Percentiles rank a stretch among this genome's conserved stretches.
These are phyloP conservation scores for Stentor roeselii DNA, from an alignment of 73 alveolate species.

Conservation along the genomic window DNA sequence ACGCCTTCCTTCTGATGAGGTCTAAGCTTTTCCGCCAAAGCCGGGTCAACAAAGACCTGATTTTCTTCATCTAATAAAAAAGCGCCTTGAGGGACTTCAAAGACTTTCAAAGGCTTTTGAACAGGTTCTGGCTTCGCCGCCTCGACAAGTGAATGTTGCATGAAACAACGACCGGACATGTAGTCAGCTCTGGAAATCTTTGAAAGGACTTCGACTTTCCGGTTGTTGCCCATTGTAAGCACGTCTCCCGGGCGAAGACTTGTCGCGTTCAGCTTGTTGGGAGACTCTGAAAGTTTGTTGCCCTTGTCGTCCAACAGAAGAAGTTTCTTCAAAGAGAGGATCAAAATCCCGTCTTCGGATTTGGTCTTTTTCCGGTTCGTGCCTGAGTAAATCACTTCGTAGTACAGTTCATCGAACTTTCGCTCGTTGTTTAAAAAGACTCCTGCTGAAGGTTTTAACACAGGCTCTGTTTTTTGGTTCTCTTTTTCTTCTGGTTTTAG, in stretches of 20 bases:
- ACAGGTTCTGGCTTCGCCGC: not conserved
- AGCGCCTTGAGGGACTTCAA: constrained; percentile 7
- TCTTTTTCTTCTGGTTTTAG: no score
- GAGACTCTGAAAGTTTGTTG: not conserved
- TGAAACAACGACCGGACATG: constrained; percentile 1
- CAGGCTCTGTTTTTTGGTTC: no score
- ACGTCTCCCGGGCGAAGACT: not conserved
- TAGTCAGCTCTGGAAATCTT: not conserved
- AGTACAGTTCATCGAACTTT: not conserved
- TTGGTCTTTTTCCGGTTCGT: not conserved
- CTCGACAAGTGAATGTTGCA: not conserved
- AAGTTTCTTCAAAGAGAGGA: not conserved
- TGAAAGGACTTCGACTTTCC: not conserved
- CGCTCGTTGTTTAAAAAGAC: no score
- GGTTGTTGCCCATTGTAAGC: not conserved
- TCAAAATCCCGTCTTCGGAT: constrained; percentile 17
- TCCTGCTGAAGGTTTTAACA: no score
- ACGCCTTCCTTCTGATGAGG: constrained; percentile 45
- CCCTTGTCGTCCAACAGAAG: not conserved
- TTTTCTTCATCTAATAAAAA: constrained; percentile 9
- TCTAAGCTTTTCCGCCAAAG: constrained; percentile 33
- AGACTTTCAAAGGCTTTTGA: not conserved
- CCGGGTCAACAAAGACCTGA: constrained; percentile 23
- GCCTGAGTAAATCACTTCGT: not conserved
- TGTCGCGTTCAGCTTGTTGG: not conserved